phyloP scores from a whole-genome alignment of 1,139 yeast species.

The Diutina ranongensis region DNA sequence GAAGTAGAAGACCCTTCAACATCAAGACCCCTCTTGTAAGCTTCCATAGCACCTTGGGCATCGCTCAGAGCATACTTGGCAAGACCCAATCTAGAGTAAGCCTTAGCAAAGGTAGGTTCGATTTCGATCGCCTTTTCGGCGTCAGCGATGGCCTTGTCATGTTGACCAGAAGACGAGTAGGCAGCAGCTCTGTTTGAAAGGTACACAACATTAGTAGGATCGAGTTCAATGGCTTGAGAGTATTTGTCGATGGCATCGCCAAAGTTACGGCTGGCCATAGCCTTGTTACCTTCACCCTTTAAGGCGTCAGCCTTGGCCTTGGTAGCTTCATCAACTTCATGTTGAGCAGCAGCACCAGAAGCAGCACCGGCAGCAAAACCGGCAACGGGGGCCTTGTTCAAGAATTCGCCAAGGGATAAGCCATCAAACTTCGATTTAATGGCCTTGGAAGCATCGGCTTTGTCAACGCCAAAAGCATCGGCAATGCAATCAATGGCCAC shows the following conservation, averaged over 20 bases:
- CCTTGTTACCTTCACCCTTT: conserved; percentile 82
- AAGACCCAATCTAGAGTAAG: conserved; percentile 89
- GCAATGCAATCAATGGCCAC: conserved; percentile 90
- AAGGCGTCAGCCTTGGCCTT: conserved; percentile 71
- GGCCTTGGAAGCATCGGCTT: conserved; percentile 27
- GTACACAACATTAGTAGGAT: conserved; percentile 70
- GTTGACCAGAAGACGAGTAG: conserved; percentile 65
- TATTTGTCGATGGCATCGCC: conserved; percentile 63
- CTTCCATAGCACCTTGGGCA: conserved; percentile 79
- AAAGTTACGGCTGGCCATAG: conserved; percentile 74
- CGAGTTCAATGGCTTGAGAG: conserved; percentile 66
- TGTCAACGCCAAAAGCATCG: conserved; percentile 71
- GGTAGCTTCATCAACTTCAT: conserved; percentile 40
- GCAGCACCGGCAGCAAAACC: conserved; percentile 4
- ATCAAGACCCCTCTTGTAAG: conserved; percentile 78
- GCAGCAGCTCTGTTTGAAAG: conserved; percentile 97
- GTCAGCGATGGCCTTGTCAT: conserved; percentile 70
- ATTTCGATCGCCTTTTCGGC: conserved; percentile 71
- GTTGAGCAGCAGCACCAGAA: conserved; percentile 12
- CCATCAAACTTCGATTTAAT: conserved; percentile 33
- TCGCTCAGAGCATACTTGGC: conserved; percentile 88
- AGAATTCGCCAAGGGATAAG: conserved; percentile 34
- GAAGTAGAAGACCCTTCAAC: conserved; percentile 78
- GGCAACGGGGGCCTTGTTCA: conserved; percentile 14
- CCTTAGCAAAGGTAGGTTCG: conserved; percentile 78